These are phyloP conservation scores for Tetracladium setigerum DNA, from an alignment of 495 filamentous ascomycete species.

Conservation along the genomic window DNA sequence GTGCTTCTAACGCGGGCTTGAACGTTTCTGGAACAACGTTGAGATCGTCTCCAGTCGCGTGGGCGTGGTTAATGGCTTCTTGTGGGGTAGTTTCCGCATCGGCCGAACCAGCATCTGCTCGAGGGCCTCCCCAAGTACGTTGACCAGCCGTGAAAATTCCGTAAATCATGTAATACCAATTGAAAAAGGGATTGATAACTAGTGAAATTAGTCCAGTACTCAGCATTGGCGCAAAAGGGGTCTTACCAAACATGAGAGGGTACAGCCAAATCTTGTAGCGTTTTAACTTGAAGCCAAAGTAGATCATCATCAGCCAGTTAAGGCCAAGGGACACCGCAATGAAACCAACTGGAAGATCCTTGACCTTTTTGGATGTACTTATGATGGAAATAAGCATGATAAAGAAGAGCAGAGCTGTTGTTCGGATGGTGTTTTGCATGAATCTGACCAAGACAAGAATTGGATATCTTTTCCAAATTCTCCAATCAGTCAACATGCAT, in stretches of 20 bases:
- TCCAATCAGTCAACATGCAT: slow-evolving; percentile 93
- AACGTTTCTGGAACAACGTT: slow-evolving; percentile 91
- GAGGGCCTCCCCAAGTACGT: slow-evolving; percentile 92
- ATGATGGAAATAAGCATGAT: slow-evolving; percentile 85
- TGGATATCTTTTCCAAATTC: slow-evolving; percentile 88
- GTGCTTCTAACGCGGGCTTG: slow-evolving; percentile 57
- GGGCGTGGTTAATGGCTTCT: slow-evolving; percentile 75
- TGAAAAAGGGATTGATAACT: slow-evolving; percentile 78
- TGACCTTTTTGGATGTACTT: slow-evolving; percentile 70
- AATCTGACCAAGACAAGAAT: slow-evolving; percentile 84
- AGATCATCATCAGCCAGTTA: slow-evolving; percentile 95
- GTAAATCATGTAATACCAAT: slow-evolving; percentile 95
- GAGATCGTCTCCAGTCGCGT: slow-evolving; percentile 76
- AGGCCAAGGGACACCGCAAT: slow-evolving; percentile 91
- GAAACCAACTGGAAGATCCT: slow-evolving; percentile 83
- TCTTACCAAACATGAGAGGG: slow-evolving; percentile 84
- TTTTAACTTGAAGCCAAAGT: slow-evolving; percentile 81
- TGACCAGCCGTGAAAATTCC: slow-evolving; percentile 87
- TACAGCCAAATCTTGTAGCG: slow-evolving; percentile 93
- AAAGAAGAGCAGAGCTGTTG: slow-evolving; percentile 91
- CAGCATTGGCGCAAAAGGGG: no score
- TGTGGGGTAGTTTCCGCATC: slow-evolving; percentile 72
- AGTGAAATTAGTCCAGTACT: no score
- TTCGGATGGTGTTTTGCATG: slow-evolving; percentile 95
- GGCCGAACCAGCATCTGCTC: slow-evolving; percentile 84